Percentiles rank a stretch among this genome's conserved stretches.
Conservation (phyloP, 2,329 filamentous ascomycete species). For the Lecanicillium sp. region DNA sequence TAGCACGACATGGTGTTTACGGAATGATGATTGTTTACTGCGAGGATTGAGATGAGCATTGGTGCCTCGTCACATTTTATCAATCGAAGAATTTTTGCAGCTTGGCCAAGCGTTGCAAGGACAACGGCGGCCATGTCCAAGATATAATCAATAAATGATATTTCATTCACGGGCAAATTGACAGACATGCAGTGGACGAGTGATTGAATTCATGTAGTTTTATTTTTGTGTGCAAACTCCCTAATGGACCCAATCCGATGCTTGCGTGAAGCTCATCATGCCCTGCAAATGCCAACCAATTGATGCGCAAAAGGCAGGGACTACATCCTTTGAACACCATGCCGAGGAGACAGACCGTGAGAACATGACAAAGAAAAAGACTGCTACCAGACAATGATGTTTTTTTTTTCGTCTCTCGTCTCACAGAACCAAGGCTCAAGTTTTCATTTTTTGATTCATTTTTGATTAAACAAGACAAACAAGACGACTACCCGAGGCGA, state of each 20-base stretch:
- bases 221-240: conserved; percentile 23
- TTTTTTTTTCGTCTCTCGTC: conserved; percentile 13
- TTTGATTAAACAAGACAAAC: conserved; percentile 5
- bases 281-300: conserved; percentile 28
- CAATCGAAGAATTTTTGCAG: too few relatives aligned
- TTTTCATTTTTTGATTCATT: neutral
- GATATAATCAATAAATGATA: too few relatives aligned
- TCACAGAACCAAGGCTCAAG: conserved; percentile 6
- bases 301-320: conserved; percentile 12
- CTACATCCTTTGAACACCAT: conserved; percentile 35
- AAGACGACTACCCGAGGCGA: conserved; percentile 16
- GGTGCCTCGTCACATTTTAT: neutral
- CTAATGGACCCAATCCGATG: conserved; percentile 33
- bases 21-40: too few relatives aligned
- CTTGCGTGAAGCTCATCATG: conserved; percentile 32
- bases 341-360: conserved; percentile 21
- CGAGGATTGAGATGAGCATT: neutral
- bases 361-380: conserved; percentile 3
- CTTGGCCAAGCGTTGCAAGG: neutral
- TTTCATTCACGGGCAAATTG: neutral
- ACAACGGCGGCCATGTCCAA: too few relatives aligned
- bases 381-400: conserved; percentile 4
- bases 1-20: neutral
- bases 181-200: neutral
- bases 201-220: conserved; percentile 9